Percentiles rank a stretch among this genome's conserved stretches.
Evolutionary conservation across 495 filamentous ascomycete genomes (phyloP).

Genomic region (Trypethelium eluteriae): DNA sequence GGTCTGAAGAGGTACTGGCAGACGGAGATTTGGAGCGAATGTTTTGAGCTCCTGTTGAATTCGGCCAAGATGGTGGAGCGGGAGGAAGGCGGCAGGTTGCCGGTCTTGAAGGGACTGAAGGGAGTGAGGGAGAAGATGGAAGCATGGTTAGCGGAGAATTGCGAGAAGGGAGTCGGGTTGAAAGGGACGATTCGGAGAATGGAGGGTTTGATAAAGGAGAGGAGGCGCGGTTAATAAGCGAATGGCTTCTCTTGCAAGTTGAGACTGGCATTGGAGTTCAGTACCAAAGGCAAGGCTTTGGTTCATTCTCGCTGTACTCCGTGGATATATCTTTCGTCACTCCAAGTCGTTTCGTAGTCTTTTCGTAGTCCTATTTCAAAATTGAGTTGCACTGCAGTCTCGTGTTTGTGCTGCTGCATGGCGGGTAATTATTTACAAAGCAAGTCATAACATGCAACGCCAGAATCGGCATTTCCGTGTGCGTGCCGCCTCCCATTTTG

Average conservation of each 20-base stretch:
- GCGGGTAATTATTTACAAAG: background rate
- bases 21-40: slow-evolving; percentile 73
- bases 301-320: background rate
- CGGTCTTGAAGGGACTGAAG: slow-evolving; percentile 59
- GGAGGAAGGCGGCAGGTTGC: slow-evolving; percentile 56
- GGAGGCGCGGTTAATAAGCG: slow-evolving; percentile 36
- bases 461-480: background rate
- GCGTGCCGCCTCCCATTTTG: background rate
- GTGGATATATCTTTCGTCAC: background rate
- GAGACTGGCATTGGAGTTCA: too few relatives aligned
- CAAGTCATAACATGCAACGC: background rate
- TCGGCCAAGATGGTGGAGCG: slow-evolving; percentile 53
- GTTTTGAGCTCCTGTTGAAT: slow-evolving; percentile 84
- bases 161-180: slow-evolving; percentile 69
- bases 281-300: background rate
- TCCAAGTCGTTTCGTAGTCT: background rate
- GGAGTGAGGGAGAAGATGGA: slow-evolving; percentile 72
- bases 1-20: slow-evolving; percentile 91
- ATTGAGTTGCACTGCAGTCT: background rate
- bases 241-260: background rate
- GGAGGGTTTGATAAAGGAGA: slow-evolving; percentile 60
- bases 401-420: background rate
- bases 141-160: slow-evolving; percentile 67
- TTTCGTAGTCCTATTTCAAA: background rate
- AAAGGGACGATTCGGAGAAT: slow-evolving; percentile 52